These are phyloP conservation scores for Millerozyma miso DNA, from an alignment of 805 yeast species.

Conservation along the genomic window DNA sequence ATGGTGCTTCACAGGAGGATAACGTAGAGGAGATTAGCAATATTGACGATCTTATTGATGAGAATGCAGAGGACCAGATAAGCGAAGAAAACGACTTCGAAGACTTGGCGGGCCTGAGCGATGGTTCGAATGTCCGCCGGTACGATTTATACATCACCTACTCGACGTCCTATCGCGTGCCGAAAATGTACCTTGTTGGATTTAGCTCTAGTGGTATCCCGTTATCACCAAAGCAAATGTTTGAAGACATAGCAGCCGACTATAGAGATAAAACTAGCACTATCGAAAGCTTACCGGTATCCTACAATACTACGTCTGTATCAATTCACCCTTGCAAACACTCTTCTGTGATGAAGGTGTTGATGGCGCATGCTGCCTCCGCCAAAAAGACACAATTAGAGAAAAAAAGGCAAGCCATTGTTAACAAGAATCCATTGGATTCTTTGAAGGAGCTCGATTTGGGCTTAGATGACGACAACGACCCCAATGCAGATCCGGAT, in stretches of 20 bases:
- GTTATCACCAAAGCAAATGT: constrained; percentile 82
- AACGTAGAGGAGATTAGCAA: constrained; percentile 30
- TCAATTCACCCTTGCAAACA: constrained; percentile 97
- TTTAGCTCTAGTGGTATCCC: constrained; percentile 82
- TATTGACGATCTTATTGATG: constrained; percentile 45
- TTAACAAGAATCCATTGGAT: constrained; percentile 20
- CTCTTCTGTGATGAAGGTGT: constrained; percentile 87
- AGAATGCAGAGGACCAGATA: constrained; percentile 33
- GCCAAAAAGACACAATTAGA: constrained; percentile 27
- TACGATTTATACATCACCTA: constrained; percentile 90
- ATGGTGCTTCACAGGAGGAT: constrained; percentile 12
- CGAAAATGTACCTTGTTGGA: constrained; percentile 89
- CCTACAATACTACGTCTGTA: constrained; percentile 68
- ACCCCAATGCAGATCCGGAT: not conserved
- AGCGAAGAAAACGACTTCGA: constrained; percentile 31
- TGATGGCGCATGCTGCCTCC: constrained; percentile 66
- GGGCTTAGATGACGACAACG: constrained; percentile 28
- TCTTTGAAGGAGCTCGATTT: constrained; percentile 11
- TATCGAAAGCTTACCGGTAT: constrained; percentile 86
- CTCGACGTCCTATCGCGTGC: constrained; percentile 93
- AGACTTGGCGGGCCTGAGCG: constrained; percentile 25
- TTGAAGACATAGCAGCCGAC: constrained; percentile 88
- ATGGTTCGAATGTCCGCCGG: constrained; percentile 48
- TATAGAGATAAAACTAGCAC: constrained; percentile 96
- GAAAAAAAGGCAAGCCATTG: constrained; percentile 45